Conservation (phyloP, 768 basidiomycete genomes). For the Panus rudis region DNA sequence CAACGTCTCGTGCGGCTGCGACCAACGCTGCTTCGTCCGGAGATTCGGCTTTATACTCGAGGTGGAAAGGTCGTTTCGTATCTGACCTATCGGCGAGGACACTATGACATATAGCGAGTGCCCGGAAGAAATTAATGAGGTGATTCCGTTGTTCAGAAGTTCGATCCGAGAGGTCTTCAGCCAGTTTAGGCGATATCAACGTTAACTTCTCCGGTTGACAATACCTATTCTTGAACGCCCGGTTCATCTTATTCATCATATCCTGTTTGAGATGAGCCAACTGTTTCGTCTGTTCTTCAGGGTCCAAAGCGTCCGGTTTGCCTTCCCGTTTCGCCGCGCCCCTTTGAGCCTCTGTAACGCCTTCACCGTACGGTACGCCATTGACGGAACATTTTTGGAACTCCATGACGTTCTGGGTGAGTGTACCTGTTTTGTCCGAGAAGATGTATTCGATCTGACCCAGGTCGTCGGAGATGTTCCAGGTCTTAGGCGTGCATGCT, state of each 20-base stretch:
- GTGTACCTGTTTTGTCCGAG: constrained; percentile 93
- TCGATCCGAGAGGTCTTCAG: constrained; percentile 65
- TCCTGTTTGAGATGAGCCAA: constrained; percentile 58
- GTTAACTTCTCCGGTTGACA: constrained; percentile 76
- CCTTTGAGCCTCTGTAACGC: constrained; percentile 90
- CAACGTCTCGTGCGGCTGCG: constrained; percentile 83
- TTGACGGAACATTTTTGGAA: constrained; percentile 92
- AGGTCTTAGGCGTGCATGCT: constrained; percentile 90
- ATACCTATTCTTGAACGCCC: constrained; percentile 84
- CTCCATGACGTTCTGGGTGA: constrained; percentile 98
- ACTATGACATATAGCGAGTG: constrained; percentile 88
- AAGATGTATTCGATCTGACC: constrained; percentile 97
- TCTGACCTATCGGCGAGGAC: constrained; percentile 79
- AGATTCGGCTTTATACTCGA: constrained; percentile 94
- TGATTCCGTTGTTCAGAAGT: constrained; percentile 52
- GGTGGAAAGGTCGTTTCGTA: constrained; percentile 46
- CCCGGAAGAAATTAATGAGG: constrained; percentile 86
- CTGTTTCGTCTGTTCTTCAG: constrained; percentile 63
- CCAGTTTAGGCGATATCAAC: constrained; percentile 80
- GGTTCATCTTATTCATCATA: constrained; percentile 74
- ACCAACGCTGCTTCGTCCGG: constrained; percentile 96
- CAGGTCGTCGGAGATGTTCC: constrained; percentile 98
- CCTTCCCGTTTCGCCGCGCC: constrained; percentile 86
- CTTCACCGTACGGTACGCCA: constrained; percentile 86
- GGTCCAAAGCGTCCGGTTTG: constrained; percentile 53